Base-by-base conservation (phyloP, 2,329 filamentous ascomycete species). In the Leptodontidium sp. region DNA sequence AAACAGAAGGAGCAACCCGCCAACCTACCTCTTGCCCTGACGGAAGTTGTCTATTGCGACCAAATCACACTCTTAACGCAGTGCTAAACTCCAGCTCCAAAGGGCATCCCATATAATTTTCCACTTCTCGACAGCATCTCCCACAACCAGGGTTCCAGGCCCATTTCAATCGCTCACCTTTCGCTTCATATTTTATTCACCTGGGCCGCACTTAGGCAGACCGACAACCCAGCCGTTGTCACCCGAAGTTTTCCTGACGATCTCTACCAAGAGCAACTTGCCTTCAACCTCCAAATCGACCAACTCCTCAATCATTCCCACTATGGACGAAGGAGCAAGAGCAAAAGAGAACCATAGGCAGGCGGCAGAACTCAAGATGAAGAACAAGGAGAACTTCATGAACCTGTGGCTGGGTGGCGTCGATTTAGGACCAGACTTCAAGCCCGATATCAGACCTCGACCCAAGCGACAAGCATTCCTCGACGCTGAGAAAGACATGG, bases 351-450 rank as follows among this genome's bases (percentile, higher is more conserved):
- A 43, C 38, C 35, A 32, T 11, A 59, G 35, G 11, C 55, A 59
- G 11, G 55, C 8, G 11, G 55, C 32, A 21, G 35, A 59, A 21
- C 21, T 24, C 11, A 17, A 43, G 14, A 59, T 43, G n/a, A 9
- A 43, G 2, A 5, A 8, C 9, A 35, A 45, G 11, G 6, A 61
- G 21, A 15, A 61, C 24, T 32, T 35, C 17, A n/a, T n/a, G 21
- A 17, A 52, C 32, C 0, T 15, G 32, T 66, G 64, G 64, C n/a
- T 66, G 7, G 29, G 61, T 9, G 32, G 26, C 24, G 24, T 66
- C 55, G 45, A 61, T 29, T 14, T 29, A 7, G 64, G 64, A 52
- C 32, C 57, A 29, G 64, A 59, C 29, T 66, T 61, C 49, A 61
- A 61, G 40, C 64, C 64, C 50, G 50, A 52, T 9, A 50, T 66